Evolutionary conservation across 2,329 filamentous ascomycete genomes (phyloP).

Genomic region (Pestalotiopsis sp.): DNA sequence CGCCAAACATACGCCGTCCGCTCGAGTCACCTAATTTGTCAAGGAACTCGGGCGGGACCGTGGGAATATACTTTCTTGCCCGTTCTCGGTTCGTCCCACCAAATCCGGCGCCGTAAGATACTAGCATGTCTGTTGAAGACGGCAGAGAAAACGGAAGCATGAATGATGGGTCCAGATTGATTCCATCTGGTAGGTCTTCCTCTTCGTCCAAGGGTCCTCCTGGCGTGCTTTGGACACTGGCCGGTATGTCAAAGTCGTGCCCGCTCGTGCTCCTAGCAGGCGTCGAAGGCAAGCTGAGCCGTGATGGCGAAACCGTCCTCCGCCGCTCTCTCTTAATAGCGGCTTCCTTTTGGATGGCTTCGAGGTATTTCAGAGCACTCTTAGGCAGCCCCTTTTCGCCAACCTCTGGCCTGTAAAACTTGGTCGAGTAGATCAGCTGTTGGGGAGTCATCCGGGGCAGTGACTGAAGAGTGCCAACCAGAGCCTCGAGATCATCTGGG

Average conservation of each 20-base stretch:
- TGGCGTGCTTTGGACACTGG: slow-evolving; percentile 43
- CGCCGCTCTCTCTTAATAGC: slow-evolving; percentile 60
- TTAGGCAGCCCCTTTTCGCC: slow-evolving; percentile 92
- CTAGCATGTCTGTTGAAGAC: slow-evolving; percentile 95
- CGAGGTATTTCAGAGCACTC: slow-evolving; percentile 82
- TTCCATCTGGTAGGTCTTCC: slow-evolving; percentile 70
- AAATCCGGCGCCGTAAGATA: slow-evolving; percentile 92
- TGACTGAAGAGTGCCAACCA: slow-evolving; percentile 87
- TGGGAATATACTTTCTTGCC: slow-evolving; percentile 94
- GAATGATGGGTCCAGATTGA: slow-evolving; percentile 84
- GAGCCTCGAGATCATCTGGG: slow-evolving; percentile 80
- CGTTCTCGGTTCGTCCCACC: slow-evolving; percentile 89
- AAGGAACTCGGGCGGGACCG: slow-evolving; percentile 90
- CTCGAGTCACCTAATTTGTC: slow-evolving; percentile 74
- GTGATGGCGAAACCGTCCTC: slow-evolving; percentile 40
- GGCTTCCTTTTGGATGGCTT: slow-evolving; percentile 76
- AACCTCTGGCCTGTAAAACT: slow-evolving; percentile 92
- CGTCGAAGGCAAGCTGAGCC: slow-evolving; percentile 32
- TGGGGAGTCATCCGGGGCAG: slow-evolving; percentile 81
- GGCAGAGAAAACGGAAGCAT: slow-evolving; percentile 96
- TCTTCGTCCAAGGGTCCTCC: slow-evolving; percentile 57
- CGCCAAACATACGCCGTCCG: slow-evolving; percentile 59
- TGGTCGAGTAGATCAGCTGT: slow-evolving; percentile 88
- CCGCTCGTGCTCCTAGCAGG: slow-evolving; percentile 40
- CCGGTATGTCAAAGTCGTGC: slow-evolving; percentile 43